phyloP scores from a whole-genome alignment of 2,329 filamentous ascomycete genomes.

The Ceratocystis colombiana region DNA sequence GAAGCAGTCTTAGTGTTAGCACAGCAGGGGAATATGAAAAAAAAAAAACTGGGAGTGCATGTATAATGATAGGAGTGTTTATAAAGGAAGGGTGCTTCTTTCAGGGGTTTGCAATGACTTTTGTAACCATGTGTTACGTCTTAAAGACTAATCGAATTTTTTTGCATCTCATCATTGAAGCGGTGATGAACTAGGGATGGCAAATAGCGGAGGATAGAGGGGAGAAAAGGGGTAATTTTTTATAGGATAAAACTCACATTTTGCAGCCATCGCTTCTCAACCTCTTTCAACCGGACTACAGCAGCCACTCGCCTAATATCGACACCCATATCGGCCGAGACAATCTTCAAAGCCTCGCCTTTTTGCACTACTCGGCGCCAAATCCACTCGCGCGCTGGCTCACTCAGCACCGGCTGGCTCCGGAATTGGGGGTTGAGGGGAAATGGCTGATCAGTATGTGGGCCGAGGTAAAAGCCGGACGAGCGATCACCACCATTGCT shows the following conservation, averaged over 20 bases:
- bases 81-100: constrained; percentile 21
- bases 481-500: constrained; percentile 20
- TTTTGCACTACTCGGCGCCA: constrained; percentile 56
- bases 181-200: background rate
- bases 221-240: constrained; percentile 8
- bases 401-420: constrained; percentile 63
- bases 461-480: constrained; percentile 35
- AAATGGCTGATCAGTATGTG: constrained; percentile 49
- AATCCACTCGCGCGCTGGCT: constrained; percentile 61
- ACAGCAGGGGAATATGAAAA: constrained; percentile 5
- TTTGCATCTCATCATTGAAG: constrained; percentile 48
- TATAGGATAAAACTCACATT: constrained; percentile 51
- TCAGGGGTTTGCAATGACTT: constrained; percentile 69
- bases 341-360: constrained; percentile 60
- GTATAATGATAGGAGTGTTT: too few species aligned
- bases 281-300: constrained; percentile 72
- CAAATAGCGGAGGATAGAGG: background rate
- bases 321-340: constrained; percentile 66
- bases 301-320: constrained; percentile 78
- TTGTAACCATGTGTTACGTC: constrained; percentile 84
- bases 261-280: constrained; percentile 67
- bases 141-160: constrained; percentile 99
- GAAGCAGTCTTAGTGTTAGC: constrained; percentile 28
- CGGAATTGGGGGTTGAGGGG: constrained; percentile 62
- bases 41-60: too few species aligned